Percentiles rank a stretch among this genome's conserved stretches.
These are phyloP conservation scores for Pilaira anomala DNA, from an alignment of 192 early-diverging fungal genomes.

Conservation along the genomic window DNA sequence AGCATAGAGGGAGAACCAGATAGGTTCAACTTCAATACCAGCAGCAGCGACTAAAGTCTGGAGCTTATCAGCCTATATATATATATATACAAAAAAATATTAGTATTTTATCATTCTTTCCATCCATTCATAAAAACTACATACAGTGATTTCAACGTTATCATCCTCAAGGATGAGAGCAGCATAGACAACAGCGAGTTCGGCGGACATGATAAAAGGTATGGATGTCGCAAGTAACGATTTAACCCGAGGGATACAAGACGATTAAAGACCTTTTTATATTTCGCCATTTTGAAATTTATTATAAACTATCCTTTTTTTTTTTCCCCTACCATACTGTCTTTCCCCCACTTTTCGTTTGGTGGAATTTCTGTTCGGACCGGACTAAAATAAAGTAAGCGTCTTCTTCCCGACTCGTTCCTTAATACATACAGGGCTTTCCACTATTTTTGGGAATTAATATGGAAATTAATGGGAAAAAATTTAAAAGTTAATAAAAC, in stretches of 20 bases:
- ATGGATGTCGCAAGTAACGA: constrained; percentile 12
- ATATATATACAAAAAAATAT: not conserved
- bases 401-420: too few relatives aligned
- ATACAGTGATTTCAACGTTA: constrained; percentile 92
- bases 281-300: too few relatives aligned
- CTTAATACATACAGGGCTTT: too few relatives aligned
- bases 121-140: constrained; percentile 23
- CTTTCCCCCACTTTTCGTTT: too few relatives aligned
- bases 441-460: too few relatives aligned
- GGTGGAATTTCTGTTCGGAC: too few relatives aligned
- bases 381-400: too few relatives aligned
- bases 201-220: constrained; percentile 45
- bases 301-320: too few relatives aligned
- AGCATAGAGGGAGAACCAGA: constrained; percentile 95
- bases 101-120: not conserved
- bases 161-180: constrained; percentile 98
- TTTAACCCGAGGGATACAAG: constrained; percentile 21
- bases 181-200: constrained; percentile 92
- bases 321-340: too few relatives aligned
- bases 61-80: constrained; percentile 85
- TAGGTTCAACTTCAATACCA: constrained; percentile 85
- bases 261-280: constrained; percentile 11
- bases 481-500: too few relatives aligned
- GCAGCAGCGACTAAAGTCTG: constrained; percentile 85
- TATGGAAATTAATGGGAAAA: too few relatives aligned